Percentiles rank a stretch among this genome's conserved stretches.
Evolutionary conservation across 2,329 filamentous ascomycete species (phyloP).

Genomic region (Zymoseptoria crescenta): DNA sequence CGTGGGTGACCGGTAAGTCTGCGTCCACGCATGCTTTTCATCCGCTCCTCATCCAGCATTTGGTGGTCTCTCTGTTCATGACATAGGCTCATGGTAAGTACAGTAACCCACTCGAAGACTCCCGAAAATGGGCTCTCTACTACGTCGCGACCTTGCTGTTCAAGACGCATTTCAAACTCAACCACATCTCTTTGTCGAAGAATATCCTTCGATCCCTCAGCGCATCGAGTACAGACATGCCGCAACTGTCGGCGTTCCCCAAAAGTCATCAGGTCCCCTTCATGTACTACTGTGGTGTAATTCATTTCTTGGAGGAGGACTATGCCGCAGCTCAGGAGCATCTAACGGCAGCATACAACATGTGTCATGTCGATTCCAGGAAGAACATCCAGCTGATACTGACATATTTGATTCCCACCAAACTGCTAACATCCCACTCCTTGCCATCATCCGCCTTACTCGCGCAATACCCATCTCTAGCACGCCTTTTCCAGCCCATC

Average conservation of each 20-base stretch:
- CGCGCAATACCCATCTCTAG: constrained; percentile 64
- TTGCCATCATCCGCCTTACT: constrained; percentile 69
- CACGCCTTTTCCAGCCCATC: constrained; percentile 70
- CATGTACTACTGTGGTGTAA: constrained; percentile 89
- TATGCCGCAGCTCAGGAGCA: constrained; percentile 76
- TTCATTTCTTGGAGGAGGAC: constrained; percentile 91
- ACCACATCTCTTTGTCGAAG: constrained; percentile 79
- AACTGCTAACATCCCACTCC: constrained; percentile 76
- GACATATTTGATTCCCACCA: constrained; percentile 89
- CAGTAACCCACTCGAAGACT: constrained; percentile 76
- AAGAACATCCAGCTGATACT: constrained; percentile 88
- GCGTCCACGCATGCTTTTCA: not conserved
- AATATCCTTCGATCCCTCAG: constrained; percentile 79
- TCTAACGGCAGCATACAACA: constrained; percentile 70
- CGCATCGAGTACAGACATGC: constrained; percentile 65
- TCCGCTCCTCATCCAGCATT: not conserved
- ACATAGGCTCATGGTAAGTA: constrained; percentile 19
- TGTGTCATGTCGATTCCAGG: constrained; percentile 63
- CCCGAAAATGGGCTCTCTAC: constrained; percentile 96
- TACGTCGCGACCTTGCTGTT: constrained; percentile 90
- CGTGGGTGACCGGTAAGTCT: constrained; percentile 70
- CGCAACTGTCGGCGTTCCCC: constrained; percentile 69
- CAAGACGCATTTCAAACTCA: constrained; percentile 91
- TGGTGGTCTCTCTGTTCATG: constrained; percentile 1
- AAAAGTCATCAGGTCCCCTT: constrained; percentile 90